Evolutionary conservation across 371 early-diverging fungal genomes (phyloP).

Genomic region (Encephalitozoon romaleae): DNA sequence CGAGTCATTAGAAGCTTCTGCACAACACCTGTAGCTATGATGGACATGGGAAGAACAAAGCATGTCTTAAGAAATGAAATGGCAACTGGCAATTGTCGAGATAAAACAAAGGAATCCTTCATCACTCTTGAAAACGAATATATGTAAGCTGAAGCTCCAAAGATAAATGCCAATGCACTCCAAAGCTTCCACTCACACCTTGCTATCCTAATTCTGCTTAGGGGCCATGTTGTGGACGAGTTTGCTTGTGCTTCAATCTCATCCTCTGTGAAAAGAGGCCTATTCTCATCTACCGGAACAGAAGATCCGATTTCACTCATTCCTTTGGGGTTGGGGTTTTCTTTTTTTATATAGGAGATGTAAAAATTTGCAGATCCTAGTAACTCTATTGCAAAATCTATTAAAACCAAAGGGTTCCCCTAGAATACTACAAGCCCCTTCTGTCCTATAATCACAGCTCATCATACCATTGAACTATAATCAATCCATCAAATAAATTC

Average conservation of each 20-base stretch:
- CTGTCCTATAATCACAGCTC: not conserved
- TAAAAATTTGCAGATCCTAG: not conserved
- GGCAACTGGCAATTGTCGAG: constrained; percentile 48
- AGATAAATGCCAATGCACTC: constrained; percentile 49
- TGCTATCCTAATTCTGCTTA: constrained; percentile 34
- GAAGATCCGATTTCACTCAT: not conserved
- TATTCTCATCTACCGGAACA: not conserved
- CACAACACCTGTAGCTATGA: constrained; percentile 38
- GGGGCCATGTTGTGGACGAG: not conserved
- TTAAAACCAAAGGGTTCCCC: not conserved
- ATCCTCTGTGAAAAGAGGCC: constrained; percentile 36
- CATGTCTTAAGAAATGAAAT: constrained; percentile 53
- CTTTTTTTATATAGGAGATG: constrained; percentile 2
- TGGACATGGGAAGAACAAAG: constrained; percentile 45
- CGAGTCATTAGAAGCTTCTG: constrained; percentile 39
- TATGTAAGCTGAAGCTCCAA: constrained; percentile 41
- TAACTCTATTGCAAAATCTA: not conserved
- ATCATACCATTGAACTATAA: too few species aligned
- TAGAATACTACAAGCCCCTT: not conserved
- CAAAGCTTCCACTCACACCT: constrained; percentile 51
- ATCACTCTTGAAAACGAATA: constrained; percentile 56
- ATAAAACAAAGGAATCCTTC: constrained; percentile 54
- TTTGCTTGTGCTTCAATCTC: constrained; percentile 43
- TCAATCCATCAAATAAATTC: not conserved
- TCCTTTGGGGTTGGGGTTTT: constrained; percentile 1